phyloP scores from a whole-genome alignment of 345 rosid genomes.

The Populus ilicifolia region DNA sequence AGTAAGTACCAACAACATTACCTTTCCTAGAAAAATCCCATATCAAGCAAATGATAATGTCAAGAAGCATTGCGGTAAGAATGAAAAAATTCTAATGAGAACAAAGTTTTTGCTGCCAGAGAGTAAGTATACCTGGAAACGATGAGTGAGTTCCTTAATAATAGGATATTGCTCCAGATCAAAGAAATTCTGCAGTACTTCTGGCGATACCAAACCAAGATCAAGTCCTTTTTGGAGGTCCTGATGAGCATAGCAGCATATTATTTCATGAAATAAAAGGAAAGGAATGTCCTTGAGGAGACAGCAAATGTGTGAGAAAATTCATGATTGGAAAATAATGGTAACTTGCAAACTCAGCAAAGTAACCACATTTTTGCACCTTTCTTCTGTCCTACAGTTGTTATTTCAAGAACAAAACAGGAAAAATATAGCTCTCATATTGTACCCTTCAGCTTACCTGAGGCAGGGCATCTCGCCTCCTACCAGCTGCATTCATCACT shows the following conservation, averaged over 20 bases:
- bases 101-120: background rate
- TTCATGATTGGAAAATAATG: background rate
- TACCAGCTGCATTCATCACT: slow-evolving; percentile 94
- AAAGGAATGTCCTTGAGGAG: background rate
- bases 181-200: slow-evolving; percentile 86
- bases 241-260: slow-evolving; percentile 38
- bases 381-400: background rate
- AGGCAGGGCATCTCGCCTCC: slow-evolving; percentile 79
- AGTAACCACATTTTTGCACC: slow-evolving; percentile 3
- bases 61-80: background rate
- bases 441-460: slow-evolving; percentile 41
- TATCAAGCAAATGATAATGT: background rate
- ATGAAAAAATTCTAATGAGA: background rate
- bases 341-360: background rate
- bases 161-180: slow-evolving; percentile 83
- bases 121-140: slow-evolving; percentile 63
- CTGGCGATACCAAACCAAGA: slow-evolving; percentile 91
- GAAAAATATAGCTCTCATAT: background rate
- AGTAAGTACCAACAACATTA: slow-evolving; percentile 7
- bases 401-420: background rate
- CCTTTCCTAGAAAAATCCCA: background rate
- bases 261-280: slow-evolving; percentile 9
- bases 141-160: slow-evolving; percentile 70
- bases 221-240: slow-evolving; percentile 93
- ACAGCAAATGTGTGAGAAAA: background rate